These are phyloP conservation scores for Fusarium devonianum DNA, from an alignment of 2,329 filamentous ascomycete species.

Conservation along the genomic window DNA sequence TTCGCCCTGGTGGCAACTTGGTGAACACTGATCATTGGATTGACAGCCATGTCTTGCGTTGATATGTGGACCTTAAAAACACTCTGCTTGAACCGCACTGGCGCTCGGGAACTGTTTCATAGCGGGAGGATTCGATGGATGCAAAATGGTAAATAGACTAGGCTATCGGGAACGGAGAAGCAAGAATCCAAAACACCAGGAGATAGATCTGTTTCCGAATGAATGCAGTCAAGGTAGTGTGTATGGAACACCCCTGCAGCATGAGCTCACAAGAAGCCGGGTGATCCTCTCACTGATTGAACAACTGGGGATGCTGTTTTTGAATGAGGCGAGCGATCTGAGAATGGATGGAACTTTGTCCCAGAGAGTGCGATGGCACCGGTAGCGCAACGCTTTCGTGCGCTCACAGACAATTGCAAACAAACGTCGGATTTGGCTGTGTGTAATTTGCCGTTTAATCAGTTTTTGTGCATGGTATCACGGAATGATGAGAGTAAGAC, in stretches of 20 bases:
- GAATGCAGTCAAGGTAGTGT: too few species aligned
- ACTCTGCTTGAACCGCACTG: conserved; percentile 28
- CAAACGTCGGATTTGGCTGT: conserved; percentile 1
- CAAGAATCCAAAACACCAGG: conserved; percentile 25
- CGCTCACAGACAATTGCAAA: conserved; percentile 14
- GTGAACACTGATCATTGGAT: conserved; percentile 12
- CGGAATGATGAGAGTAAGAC: conserved; percentile 11
- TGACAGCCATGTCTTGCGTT: conserved; percentile 26
- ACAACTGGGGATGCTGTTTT: conserved; percentile 3
- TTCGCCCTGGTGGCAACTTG: conserved; percentile 13
- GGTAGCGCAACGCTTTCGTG: conserved; percentile 11
- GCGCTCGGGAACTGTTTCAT: conserved; percentile 32
- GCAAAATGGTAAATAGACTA: conserved; percentile 27
- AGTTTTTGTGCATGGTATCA: conserved; percentile 26
- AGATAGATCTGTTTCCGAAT: too few species aligned
- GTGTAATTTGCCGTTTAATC: conserved; percentile 21
- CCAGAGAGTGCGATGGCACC: conserved; percentile 13
- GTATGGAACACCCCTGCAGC: conserved; percentile 23
- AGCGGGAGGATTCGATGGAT: conserved; percentile 13
- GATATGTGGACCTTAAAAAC: conserved; percentile 3
- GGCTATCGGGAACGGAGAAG: conserved; percentile 31
- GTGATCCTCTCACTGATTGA: neutral
- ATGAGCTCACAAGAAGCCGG: conserved; percentile 5
- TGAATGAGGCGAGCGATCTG: neutral
- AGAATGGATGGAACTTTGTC: conserved; percentile 14